Evolutionary conservation across 164 flowering plant genomes (phyloP), one percentile per base, ranked within the genome.

Genomic region (Litsea cubeba): DNA sequence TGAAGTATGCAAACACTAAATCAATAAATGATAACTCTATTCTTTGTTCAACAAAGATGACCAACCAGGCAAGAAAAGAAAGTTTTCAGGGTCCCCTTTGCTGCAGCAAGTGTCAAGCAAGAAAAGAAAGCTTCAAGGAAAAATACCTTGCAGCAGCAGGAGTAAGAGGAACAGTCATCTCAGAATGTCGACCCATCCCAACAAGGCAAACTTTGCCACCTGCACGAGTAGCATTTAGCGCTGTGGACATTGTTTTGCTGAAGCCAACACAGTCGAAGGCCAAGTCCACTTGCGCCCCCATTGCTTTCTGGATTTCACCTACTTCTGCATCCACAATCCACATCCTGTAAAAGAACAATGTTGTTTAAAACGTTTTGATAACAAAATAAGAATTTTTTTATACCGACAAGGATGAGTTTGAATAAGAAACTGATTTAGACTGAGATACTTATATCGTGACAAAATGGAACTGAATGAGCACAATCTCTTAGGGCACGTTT

Each of bases 161-260:
- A 58, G 97, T 88, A 58, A 94, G 95, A 17, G 98, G 97, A 50
- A 91, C 86, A 17, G 91, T 90, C 92, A 93, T 88, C 77, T 83
- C 89, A 20, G 51, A 32, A 68, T 91, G n/a, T n/a, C n/a, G 97
- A 7, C 97, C 97, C 95, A 89, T 84, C 0, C 97, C 98, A 22
- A 95, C 94, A 65, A 95, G 92, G 83, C 97, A 93, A 64, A 95
- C 97, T 76, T 88, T 95, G 65, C 99, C 99, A 30, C 99, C 97
- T 2, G 91, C 5, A 71, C 84, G 74, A 24, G 99, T 95, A 51
- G 97, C 97, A 67, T 70, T 77, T 14, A 93, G 79, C 20, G 96
- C 97, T 3, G 95, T 93, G 51, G 94, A 82, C 88, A 95, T 90
- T 71, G 97, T 90, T 81, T 95, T 95, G 78, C 77, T 76, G 68